These are phyloP conservation scores for Pulveroboletus frians DNA, from an alignment of 768 basidiomycete species.

Conservation along the genomic window DNA sequence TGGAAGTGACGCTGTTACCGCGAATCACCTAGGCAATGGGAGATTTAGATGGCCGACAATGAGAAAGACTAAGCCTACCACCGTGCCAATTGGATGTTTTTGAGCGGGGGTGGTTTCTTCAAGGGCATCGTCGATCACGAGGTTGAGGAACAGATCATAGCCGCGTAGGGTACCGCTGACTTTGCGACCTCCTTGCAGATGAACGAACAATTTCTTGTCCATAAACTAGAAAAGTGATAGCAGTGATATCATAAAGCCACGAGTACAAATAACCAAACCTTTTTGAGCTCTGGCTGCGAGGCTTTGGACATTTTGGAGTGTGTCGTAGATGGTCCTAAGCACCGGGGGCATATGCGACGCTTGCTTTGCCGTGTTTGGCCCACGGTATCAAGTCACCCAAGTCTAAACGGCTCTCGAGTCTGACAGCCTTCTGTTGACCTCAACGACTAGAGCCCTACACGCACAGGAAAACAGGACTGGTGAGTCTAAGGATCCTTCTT, in stretches of 20 bases:
- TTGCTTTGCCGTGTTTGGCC: constrained; percentile 34
- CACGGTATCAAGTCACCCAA: background rate
- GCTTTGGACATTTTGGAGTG: constrained; percentile 74
- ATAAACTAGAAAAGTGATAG: constrained; percentile 63
- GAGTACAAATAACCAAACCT: constrained; percentile 47
- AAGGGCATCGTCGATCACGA: constrained; percentile 92
- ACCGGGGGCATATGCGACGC: background rate
- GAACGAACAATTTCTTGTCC: constrained; percentile 95
- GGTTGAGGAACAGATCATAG: constrained; percentile 97
- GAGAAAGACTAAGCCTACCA: constrained; percentile 52
- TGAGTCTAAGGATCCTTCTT: background rate
- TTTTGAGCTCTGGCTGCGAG: constrained; percentile 96
- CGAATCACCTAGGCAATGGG: constrained; percentile 71
- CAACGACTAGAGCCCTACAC: background rate
- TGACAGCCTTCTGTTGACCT: background rate
- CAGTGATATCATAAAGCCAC: background rate
- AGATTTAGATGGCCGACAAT: background rate
- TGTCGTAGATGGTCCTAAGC: background rate
- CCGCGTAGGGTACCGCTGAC: constrained; percentile 93
- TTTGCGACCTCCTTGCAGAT: constrained; percentile 92
- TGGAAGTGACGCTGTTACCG: constrained; percentile 93
- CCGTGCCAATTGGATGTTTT: constrained; percentile 87
- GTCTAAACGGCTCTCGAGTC: background rate
- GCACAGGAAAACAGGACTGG: background rate
- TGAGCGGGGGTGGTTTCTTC: constrained; percentile 90